A percentile compares a stretch with the other conserved stretches of the same genome.
phyloP scores from a whole-genome alignment of 805 yeast species.

The Starmerella potacharoeniae region DNA sequence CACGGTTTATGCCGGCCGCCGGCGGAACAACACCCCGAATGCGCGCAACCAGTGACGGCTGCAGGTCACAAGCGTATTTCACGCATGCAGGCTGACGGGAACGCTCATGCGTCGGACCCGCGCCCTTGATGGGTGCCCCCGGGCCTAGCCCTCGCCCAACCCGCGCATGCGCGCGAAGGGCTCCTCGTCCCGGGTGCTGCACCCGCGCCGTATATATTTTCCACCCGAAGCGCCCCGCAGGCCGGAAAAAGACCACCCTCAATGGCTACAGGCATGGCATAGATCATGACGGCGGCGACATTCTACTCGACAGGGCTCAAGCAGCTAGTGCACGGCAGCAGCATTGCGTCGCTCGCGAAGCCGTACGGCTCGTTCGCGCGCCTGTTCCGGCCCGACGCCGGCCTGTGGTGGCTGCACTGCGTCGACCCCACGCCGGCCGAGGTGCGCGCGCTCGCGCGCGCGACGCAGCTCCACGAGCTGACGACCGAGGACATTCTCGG shows the following conservation, averaged over 20 bases:
- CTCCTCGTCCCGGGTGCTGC: no score
- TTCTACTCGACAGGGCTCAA: not conserved
- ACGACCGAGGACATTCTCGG: slow-evolving; percentile 2
- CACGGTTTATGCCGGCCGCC: no score
- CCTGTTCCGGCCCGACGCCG: not conserved
- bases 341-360: not conserved
- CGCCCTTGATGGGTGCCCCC: no score
- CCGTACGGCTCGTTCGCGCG: not conserved
- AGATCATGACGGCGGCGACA: not conserved
- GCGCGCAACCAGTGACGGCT: no score
- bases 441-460: not conserved
- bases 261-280: not conserved
- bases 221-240: not conserved
- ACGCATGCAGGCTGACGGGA: no score
- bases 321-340: not conserved
- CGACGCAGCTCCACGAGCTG: not conserved
- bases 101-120: not conserved
- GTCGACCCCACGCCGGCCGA: not conserved
- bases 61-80: no score
- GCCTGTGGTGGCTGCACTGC: slow-evolving; percentile 9
- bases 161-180: no score
- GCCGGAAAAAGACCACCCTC: not conserved
- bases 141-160: no score
- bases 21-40: no score
- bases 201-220: not conserved